Evolutionary conservation across 768 basidiomycete species (phyloP).

Genomic region (Postia placenta): DNA sequence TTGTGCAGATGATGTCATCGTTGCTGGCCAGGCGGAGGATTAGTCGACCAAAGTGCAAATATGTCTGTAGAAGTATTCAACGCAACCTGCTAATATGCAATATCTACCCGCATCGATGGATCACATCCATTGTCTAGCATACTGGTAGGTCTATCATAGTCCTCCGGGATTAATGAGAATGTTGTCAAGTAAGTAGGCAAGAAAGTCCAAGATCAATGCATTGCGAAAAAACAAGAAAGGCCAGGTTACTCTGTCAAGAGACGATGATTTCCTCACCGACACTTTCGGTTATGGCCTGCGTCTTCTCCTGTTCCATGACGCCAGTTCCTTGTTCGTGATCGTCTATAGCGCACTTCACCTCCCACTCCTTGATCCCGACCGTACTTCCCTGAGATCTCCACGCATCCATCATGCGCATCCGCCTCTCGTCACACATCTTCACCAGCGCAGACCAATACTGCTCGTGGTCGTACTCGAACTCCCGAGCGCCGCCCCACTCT

Average conservation of each 20-base stretch:
- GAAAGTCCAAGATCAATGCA: too few relatives aligned
- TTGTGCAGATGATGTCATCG: slow-evolving; percentile 9
- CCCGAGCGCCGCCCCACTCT: slow-evolving; percentile 62
- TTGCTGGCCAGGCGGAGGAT: slow-evolving; percentile 9
- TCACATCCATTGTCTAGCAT: too few relatives aligned
- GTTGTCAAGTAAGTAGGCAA: too few relatives aligned
- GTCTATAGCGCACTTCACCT: slow-evolving; percentile 46
- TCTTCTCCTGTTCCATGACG: too few relatives aligned
- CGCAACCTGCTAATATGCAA: not conserved
- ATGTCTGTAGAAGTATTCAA: not conserved
- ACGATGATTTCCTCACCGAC: too few relatives aligned
- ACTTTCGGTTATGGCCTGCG: too few relatives aligned
- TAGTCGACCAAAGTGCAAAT: slow-evolving; percentile 4
- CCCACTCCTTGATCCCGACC: slow-evolving; percentile 76
- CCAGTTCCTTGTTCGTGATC: too few relatives aligned
- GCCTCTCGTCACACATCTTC: slow-evolving; percentile 44
- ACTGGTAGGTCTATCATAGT: too few relatives aligned
- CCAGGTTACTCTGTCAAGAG: too few relatives aligned
- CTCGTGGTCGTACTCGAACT: slow-evolving; percentile 70
- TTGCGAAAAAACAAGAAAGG: too few relatives aligned
- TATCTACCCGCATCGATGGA: too few relatives aligned
- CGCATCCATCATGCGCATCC: slow-evolving; percentile 41
- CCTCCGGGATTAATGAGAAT: too few relatives aligned
- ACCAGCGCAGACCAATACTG: slow-evolving; percentile 70
- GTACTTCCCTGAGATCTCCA: slow-evolving; percentile 67